Evolutionary conservation across 2,329 filamentous ascomycete species (phyloP).

Genomic region (Cryoendolithus antarcticus): DNA sequence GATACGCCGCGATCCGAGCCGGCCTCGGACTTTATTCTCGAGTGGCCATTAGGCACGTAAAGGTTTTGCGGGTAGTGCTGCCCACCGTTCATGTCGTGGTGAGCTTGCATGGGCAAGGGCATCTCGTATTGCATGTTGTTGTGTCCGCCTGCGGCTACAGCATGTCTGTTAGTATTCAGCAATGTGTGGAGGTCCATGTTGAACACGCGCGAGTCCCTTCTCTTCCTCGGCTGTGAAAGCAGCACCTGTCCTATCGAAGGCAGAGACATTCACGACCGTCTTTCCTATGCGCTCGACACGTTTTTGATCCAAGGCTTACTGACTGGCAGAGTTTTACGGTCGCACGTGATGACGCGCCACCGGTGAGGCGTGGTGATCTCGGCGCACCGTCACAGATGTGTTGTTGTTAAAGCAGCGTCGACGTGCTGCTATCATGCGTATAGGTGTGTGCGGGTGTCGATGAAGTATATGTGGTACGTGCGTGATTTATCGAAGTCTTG

Average conservation of each 20-base stretch:
- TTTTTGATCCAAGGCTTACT: neutral
- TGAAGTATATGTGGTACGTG: no score
- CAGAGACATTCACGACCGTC: constrained; percentile 14
- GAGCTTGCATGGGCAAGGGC: constrained; percentile 20
- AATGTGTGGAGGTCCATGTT: constrained; percentile 25
- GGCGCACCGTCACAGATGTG: neutral
- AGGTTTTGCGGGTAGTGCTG: constrained; percentile 30
- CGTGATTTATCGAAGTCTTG: no score
- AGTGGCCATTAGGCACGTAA: constrained; percentile 36
- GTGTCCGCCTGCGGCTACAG: constrained; percentile 17
- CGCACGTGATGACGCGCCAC: constrained; percentile 7
- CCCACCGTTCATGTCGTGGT: constrained; percentile 18
- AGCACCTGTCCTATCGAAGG: constrained; percentile 20
- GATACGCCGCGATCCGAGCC: constrained; percentile 47
- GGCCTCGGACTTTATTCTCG: constrained; percentile 44
- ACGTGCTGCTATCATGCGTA: constrained; percentile 2
- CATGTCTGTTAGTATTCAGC: constrained; percentile 26
- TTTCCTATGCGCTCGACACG: neutral
- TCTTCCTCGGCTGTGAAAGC: constrained; percentile 18
- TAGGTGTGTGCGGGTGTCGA: constrained; percentile 1
- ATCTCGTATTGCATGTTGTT: constrained; percentile 29
- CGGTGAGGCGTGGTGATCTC: neutral
- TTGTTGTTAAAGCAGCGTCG: constrained; percentile 1
- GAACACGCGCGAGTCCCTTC: constrained; percentile 24
- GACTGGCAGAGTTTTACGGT: constrained; percentile 9